Conservation (phyloP, 2,329 filamentous ascomycete species). For the Aspergillus tamarii region DNA sequence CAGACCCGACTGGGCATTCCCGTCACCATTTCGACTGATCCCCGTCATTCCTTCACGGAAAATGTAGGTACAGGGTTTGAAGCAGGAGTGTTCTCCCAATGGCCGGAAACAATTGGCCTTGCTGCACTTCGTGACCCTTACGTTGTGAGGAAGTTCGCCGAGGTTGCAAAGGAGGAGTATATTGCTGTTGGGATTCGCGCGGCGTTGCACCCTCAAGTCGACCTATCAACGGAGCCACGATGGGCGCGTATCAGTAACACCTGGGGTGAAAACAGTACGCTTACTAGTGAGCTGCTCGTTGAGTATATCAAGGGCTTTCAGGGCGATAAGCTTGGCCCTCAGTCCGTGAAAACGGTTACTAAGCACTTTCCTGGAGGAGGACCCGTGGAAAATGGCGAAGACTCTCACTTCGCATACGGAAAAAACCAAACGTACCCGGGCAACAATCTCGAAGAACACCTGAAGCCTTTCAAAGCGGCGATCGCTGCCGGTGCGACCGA, state of each 20-base stretch:
- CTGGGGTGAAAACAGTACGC: background rate
- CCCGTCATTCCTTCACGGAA: background rate
- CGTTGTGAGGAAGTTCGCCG: conserved; percentile 51
- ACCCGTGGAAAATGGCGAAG: background rate
- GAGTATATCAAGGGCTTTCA: background rate
- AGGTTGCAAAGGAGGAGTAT: conserved; percentile 54
- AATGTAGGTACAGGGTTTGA: conserved; percentile 44
- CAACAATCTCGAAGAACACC: background rate
- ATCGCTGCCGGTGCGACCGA: background rate
- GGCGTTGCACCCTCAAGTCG: background rate
- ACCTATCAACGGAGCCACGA: background rate
- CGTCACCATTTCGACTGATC: background rate
- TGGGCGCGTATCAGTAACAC: background rate
- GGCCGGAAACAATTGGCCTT: conserved; percentile 56
- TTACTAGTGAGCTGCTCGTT: background rate
- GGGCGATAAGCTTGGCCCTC: background rate
- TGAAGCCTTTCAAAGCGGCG: background rate
- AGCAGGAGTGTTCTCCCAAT: conserved; percentile 52
- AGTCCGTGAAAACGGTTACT: background rate
- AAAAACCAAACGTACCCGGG: background rate
- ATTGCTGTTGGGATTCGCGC: background rate
- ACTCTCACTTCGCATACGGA: background rate
- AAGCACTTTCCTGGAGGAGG: background rate
- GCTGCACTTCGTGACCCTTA: conserved; percentile 52
- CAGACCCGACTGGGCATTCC: background rate